These are phyloP conservation scores for Candida buenavistaensis DNA, from an alignment of 1,139 yeast genomes.

Conservation along the genomic window DNA sequence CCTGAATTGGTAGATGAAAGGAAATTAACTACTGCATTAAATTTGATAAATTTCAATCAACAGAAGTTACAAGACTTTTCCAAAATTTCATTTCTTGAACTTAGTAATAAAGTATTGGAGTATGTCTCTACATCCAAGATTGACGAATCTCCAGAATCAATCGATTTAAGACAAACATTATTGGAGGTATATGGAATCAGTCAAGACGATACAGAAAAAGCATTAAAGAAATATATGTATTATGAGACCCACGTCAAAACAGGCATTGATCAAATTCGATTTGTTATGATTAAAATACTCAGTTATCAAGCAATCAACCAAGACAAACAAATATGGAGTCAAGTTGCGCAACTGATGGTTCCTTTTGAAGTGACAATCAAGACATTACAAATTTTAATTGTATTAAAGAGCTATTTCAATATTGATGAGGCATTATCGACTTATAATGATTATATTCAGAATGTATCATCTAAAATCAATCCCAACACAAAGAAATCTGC, in stretches of 20 bases:
- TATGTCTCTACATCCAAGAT: conserved; percentile 14
- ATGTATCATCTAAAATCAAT: conserved; percentile 37
- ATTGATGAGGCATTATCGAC: conserved; percentile 38
- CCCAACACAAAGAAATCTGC: conserved; percentile 37
- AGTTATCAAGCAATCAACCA: conserved; percentile 43
- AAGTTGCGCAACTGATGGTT: conserved; percentile 48
- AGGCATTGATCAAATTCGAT: conserved; percentile 38
- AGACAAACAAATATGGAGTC: conserved; percentile 29
- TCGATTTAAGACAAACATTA: conserved; percentile 26
- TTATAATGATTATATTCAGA: conserved; percentile 51
- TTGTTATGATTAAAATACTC: conserved; percentile 27
- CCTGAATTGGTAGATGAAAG: conserved; percentile 4
- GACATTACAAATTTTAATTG: conserved; percentile 45
- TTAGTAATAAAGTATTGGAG: conserved; percentile 6
- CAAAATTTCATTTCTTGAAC: conserved; percentile 3
- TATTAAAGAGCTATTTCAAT: conserved; percentile 44
- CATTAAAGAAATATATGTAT: conserved; percentile 32
- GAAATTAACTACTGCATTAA: conserved; percentile 8
- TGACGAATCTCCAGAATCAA: conserved; percentile 29
- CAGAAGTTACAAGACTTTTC: conserved; percentile 1
- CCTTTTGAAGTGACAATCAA: conserved; percentile 34
- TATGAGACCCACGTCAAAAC: conserved; percentile 38
- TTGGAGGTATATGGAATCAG: conserved; percentile 41
- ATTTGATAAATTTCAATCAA: conserved; percentile 8
- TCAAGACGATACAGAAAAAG: conserved; percentile 25